Conservation (phyloP, 2,329 filamentous ascomycete genomes). For the Calonectria montana region DNA sequence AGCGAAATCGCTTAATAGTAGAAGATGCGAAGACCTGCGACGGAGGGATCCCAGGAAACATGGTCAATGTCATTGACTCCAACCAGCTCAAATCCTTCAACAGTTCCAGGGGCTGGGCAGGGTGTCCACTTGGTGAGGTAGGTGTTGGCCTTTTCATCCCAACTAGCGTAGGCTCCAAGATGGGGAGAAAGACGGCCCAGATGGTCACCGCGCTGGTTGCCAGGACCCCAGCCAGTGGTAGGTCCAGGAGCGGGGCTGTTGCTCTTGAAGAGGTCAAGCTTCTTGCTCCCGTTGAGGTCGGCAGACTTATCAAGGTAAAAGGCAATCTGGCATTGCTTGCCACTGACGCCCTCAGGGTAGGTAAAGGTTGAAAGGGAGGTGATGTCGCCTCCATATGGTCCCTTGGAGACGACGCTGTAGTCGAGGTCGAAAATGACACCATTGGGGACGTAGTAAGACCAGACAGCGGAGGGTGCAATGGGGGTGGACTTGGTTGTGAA, state of each 20-base stretch:
- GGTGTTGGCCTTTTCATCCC: slow-evolving; percentile 29
- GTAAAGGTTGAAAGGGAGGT: slow-evolving; percentile 45
- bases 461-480: slow-evolving; percentile 34
- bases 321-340: slow-evolving; percentile 41
- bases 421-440: slow-evolving; percentile 35
- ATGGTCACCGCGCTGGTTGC: slow-evolving; percentile 42
- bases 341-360: slow-evolving; percentile 35
- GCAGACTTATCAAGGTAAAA: slow-evolving; percentile 38
- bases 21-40: slow-evolving; percentile 28
- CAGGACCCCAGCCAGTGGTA: slow-evolving; percentile 36
- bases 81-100: slow-evolving; percentile 34
- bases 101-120: slow-evolving; percentile 29
- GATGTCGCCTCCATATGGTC: slow-evolving; percentile 37
- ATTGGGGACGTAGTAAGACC: slow-evolving; percentile 36
- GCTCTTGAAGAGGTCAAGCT: slow-evolving; percentile 44
- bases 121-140: slow-evolving; percentile 31
- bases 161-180: slow-evolving; percentile 14
- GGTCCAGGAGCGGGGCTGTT: slow-evolving; percentile 34
- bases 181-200: slow-evolving; percentile 26
- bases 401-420: slow-evolving; percentile 32
- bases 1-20: slow-evolving; percentile 7
- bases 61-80: slow-evolving; percentile 33
- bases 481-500: not conserved
- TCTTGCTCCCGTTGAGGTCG: slow-evolving; percentile 36
- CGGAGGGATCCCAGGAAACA: slow-evolving; percentile 27